These are phyloP conservation scores for Cytospora paraplurivora DNA, from an alignment of 2,329 filamentous ascomycete species.

Conservation along the genomic window DNA sequence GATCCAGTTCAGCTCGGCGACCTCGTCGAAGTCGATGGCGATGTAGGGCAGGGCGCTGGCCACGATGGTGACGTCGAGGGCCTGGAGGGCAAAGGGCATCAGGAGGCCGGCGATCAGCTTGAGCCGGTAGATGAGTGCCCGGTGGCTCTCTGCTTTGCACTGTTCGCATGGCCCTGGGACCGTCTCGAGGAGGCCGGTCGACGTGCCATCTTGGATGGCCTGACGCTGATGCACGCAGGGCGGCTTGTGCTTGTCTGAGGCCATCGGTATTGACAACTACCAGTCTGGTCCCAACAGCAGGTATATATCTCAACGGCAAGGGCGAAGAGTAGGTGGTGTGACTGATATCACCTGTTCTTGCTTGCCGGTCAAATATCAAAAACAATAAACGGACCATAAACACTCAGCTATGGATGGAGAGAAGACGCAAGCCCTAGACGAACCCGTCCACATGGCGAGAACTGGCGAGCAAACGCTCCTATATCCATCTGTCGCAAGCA, in stretches of 20 bases:
- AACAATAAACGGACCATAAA: neutral
- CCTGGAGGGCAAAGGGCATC: constrained; percentile 62
- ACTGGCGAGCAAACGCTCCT: neutral
- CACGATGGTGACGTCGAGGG: constrained; percentile 60
- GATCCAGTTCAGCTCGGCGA: constrained; percentile 68
- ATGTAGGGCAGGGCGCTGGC: constrained; percentile 65
- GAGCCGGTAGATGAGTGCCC: constrained; percentile 19
- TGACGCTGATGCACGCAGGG: constrained; percentile 17
- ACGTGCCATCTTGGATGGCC: constrained; percentile 6
- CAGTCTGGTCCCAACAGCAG: no score
- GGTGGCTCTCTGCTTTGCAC: constrained; percentile 18
- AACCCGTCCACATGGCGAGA: neutral
- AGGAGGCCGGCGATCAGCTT: constrained; percentile 48
- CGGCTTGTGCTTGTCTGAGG: constrained; percentile 10
- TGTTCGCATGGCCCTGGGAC: constrained; percentile 3
- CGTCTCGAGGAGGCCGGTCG: neutral
- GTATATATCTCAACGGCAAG: neutral
- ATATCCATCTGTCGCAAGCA: neutral
- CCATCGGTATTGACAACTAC: neutral
- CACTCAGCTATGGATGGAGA: neutral
- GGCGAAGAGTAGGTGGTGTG: neutral
- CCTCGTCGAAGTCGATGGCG: constrained; percentile 61
- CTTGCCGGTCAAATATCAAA: neutral
- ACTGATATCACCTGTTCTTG: neutral
- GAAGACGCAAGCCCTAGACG: neutral